A percentile compares a stretch with the other conserved stretches of the same genome.
Evolutionary conservation across 2,329 filamentous ascomycete genomes (phyloP).

Genomic region (Sclerotinia glacialis): DNA sequence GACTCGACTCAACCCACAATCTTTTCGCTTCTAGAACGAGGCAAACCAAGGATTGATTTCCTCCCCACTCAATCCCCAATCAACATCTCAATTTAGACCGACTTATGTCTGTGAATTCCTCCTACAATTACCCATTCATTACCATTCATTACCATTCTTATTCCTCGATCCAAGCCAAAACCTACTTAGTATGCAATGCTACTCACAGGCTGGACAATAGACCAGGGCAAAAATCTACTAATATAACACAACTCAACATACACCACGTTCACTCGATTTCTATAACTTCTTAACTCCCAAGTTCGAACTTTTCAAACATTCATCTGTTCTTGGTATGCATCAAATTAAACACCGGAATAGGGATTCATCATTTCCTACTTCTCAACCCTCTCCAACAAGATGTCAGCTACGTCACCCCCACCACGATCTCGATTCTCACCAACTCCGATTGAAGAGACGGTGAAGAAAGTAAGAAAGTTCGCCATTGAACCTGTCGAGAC

Average conservation of each 20-base stretch:
- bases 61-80: background rate
- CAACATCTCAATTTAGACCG: background rate
- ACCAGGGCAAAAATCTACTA: conserved; percentile 13
- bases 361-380: conserved; percentile 18
- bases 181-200: background rate
- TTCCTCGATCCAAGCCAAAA: background rate
- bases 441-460: conserved; percentile 40
- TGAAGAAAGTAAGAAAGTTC: conserved; percentile 41
- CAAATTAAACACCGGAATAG: conserved; percentile 15
- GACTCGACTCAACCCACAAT: background rate
- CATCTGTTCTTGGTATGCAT: conserved; percentile 22
- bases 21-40: conserved; percentile 16
- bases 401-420: conserved; percentile 36
- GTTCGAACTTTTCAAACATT: background rate
- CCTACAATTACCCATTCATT: too few species aligned
- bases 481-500: conserved; percentile 46
- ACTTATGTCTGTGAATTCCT: conserved; percentile 10
- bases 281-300: background rate
- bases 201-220: background rate
- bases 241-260: background rate
- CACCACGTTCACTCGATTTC: background rate
- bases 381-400: conserved; percentile 23
- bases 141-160: background rate
- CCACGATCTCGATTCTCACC: conserved; percentile 38
- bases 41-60: background rate